Conservation (phyloP, 352 stramenopile genomes). For the Globisporangium spiculum region DNA sequence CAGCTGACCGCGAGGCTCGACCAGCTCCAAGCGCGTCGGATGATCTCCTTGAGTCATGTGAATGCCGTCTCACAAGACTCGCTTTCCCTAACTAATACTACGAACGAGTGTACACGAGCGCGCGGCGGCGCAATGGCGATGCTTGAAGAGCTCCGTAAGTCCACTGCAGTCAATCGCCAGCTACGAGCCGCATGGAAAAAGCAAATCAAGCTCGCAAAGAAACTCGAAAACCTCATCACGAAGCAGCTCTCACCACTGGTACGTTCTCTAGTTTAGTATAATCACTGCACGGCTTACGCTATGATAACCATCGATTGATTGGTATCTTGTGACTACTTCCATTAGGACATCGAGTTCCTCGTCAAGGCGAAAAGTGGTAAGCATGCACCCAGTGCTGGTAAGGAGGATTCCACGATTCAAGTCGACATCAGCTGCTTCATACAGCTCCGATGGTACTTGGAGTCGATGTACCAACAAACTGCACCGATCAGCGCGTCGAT, state of each 20-base stretch:
- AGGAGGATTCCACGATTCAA: not conserved
- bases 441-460: not conserved
- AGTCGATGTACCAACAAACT: not conserved
- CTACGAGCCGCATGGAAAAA: slow-evolving; percentile 32
- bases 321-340: not conserved
- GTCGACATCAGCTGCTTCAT: not conserved
- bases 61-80: not conserved
- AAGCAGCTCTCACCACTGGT: slow-evolving; percentile 7
- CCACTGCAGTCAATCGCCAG: slow-evolving; percentile 35
- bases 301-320: not conserved
- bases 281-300: not conserved
- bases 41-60: not conserved
- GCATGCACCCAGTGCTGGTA: not conserved
- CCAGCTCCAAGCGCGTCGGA: not conserved
- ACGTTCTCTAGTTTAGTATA: not conserved
- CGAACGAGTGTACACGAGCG: slow-evolving; percentile 19
- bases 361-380: not conserved
- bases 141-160: slow-evolving; percentile 32
- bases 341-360: not conserved
- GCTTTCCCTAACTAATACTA: not conserved
- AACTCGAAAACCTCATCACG: slow-evolving; percentile 35
- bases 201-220: slow-evolving; percentile 45
- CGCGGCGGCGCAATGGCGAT: slow-evolving; percentile 31
- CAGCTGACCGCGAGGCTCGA: not conserved
- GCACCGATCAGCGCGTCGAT: not conserved